Percentiles rank a stretch among this genome's conserved stretches.
Evolutionary conservation across 2,329 filamentous ascomycete genomes (phyloP).

Genomic region (Zalaria obscura): DNA sequence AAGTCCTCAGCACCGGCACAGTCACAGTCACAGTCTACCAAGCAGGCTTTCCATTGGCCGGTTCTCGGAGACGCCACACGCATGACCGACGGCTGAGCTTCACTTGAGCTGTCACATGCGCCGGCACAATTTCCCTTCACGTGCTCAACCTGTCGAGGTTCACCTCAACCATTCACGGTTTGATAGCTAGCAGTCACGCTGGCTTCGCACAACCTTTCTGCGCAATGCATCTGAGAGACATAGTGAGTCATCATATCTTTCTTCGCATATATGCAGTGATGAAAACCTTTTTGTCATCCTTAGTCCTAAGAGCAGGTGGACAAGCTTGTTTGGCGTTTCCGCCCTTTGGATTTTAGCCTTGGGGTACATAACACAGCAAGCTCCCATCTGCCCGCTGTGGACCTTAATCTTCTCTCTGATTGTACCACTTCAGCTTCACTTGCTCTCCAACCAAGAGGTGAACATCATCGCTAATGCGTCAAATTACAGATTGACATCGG

Average conservation of each 20-base stretch:
- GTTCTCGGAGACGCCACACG: neutral
- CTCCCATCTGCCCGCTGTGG: slow-evolving; percentile 5
- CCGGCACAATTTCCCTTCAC: too few species aligned
- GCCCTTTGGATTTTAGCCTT: neutral
- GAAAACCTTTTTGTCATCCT: slow-evolving; percentile 23
- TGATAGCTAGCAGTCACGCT: too few species aligned
- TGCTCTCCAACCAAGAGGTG: too few species aligned
- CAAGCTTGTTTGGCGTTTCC: slow-evolving; percentile 1
- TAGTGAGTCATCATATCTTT: neutral
- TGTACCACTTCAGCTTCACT: too few species aligned
- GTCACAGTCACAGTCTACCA: neutral
- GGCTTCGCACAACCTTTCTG: too few species aligned
- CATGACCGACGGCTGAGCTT: too few species aligned
- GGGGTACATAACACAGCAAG: slow-evolving; percentile 2
- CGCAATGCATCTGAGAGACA: neutral
- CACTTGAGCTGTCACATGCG: too few species aligned
- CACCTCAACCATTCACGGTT: too few species aligned
- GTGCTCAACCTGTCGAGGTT: too few species aligned
- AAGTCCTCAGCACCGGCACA: too few species aligned
- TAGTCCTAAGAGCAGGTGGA: slow-evolving; percentile 15
- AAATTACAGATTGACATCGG: too few species aligned
- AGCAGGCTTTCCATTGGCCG: slow-evolving; percentile 2
- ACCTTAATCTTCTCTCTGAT: slow-evolving; percentile 12
- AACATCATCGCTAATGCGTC: too few species aligned
- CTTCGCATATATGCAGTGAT: slow-evolving; percentile 11